A percentile compares a stretch with the other conserved stretches of the same genome.
Evolutionary conservation across 2,329 filamentous ascomycete species (phyloP).

Genomic region (Ceratocystis harringtonii): DNA sequence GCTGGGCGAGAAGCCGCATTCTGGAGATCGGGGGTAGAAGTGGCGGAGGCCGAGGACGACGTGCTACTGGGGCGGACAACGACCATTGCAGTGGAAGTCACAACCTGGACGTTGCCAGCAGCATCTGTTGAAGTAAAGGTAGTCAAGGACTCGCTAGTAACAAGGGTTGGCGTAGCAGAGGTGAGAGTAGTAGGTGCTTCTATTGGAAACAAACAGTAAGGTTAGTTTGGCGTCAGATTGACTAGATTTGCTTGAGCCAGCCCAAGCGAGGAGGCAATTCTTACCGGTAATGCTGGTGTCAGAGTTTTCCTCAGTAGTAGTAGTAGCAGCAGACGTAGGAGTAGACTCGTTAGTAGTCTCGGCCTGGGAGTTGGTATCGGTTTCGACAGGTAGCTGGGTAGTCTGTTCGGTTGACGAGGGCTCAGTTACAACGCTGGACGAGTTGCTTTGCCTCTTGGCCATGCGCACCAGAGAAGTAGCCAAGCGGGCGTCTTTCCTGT

Average conservation of each 20-base stretch:
- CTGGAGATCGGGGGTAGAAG: constrained; percentile 26
- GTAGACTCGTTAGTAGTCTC: constrained; percentile 7
- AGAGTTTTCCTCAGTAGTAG: constrained; percentile 22
- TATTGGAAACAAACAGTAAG: constrained; percentile 21
- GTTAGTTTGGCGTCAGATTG: constrained; percentile 14
- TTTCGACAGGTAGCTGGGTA: constrained; percentile 2
- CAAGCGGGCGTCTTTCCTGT: constrained; percentile 44
- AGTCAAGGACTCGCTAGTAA: constrained; percentile 24
- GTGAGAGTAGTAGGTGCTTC: constrained; percentile 19
- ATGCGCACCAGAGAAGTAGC: constrained; percentile 49
- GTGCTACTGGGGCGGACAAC: constrained; percentile 27
- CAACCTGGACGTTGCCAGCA: constrained; percentile 31
- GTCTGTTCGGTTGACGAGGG: constrained; percentile 18
- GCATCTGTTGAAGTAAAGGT: constrained; percentile 33
- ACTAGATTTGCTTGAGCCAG: constrained; percentile 12
- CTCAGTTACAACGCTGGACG: constrained; percentile 23
- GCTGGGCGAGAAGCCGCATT: constrained; percentile 24
- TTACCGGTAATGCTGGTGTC: constrained; percentile 18
- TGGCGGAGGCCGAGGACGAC: constrained; percentile 17
- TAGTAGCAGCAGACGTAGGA: constrained; percentile 16
- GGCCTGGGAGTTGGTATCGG: constrained; percentile 16
- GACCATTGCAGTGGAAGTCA: constrained; percentile 37
- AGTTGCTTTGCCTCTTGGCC: constrained; percentile 42
- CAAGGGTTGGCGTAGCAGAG: constrained; percentile 24
- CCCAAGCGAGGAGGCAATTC: neutral